phyloP scores from a whole-genome alignment of 352 stramenopile genomes.

The Globisporangium lucens region DNA sequence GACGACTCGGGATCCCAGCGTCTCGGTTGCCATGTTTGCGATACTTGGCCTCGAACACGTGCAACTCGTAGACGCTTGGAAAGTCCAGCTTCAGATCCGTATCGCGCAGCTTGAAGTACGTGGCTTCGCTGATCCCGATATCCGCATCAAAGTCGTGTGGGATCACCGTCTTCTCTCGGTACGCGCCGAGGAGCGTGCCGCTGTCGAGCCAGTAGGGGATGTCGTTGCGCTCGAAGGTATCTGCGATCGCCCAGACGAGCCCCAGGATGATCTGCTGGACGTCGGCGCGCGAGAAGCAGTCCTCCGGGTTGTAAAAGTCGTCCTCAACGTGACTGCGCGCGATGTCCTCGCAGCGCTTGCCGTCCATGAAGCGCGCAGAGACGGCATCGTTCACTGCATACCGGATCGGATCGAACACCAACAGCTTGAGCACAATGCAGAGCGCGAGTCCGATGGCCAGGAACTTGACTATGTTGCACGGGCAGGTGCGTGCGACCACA shows the following conservation, averaged over 20 bases:
- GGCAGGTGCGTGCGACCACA: not conserved
- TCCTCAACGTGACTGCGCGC: constrained; percentile 14
- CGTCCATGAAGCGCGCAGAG: not conserved
- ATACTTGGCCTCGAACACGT: constrained; percentile 21
- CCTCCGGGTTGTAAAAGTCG: constrained; percentile 8
- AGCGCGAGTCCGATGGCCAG: not conserved
- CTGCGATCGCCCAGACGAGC: constrained; percentile 19
- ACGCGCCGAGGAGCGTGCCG: constrained; percentile 26
- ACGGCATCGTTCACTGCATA: not conserved
- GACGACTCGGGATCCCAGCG: constrained; percentile 20
- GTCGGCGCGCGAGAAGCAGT: constrained; percentile 24
- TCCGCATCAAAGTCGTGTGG: constrained; percentile 30
- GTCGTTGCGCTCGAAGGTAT: constrained; percentile 18
- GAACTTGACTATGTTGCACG: not conserved
- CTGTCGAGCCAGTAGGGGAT: constrained; percentile 30
- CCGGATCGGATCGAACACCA: not conserved
- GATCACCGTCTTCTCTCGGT: constrained; percentile 26
- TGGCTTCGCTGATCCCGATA: constrained; percentile 15
- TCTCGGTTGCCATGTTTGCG: constrained; percentile 17
- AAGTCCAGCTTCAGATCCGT: constrained; percentile 11
- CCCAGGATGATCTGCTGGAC: constrained; percentile 24
- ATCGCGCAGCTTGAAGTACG: constrained; percentile 14
- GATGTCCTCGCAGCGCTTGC: not conserved
- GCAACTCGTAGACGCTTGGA: constrained; percentile 14
- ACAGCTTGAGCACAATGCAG: not conserved